A percentile compares a stretch with the other conserved stretches of the same genome.
phyloP scores from a whole-genome alignment of 2,329 filamentous ascomycete genomes.

The Chaetomium globosum region DNA sequence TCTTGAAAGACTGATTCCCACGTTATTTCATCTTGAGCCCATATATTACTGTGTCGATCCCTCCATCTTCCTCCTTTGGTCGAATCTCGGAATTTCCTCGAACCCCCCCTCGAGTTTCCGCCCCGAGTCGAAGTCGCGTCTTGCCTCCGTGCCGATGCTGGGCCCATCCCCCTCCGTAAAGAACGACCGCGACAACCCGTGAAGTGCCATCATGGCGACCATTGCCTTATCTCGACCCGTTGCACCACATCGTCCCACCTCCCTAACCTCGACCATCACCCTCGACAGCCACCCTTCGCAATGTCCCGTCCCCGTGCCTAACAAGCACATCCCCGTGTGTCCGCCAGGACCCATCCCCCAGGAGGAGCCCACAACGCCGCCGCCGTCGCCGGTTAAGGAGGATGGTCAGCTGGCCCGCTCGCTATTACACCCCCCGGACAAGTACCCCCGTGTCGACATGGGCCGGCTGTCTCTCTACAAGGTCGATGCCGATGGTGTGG shows the following conservation, averaged over 20 bases:
- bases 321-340: constrained; percentile 88
- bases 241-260: constrained; percentile 41
- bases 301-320: constrained; percentile 62
- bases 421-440: constrained; percentile 72
- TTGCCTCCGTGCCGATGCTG: constrained; percentile 10
- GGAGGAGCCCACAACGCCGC: constrained; percentile 62
- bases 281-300: constrained; percentile 44
- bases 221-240: constrained; percentile 52
- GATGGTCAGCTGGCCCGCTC: constrained; percentile 63
- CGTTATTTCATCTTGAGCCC: not conserved
- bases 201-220: constrained; percentile 52
- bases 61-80: not conserved
- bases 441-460: constrained; percentile 56
- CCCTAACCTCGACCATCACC: constrained; percentile 41
- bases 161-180: not conserved
- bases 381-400: constrained; percentile 65
- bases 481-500: constrained; percentile 69
- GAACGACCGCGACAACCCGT: not conserved
- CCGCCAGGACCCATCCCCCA: constrained; percentile 71
- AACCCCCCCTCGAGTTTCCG: not conserved
- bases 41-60: not conserved
- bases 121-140: not conserved
- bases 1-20: not conserved
- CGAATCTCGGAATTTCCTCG: not conserved
- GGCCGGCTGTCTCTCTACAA: constrained; percentile 67